Conservation (phyloP, 352 stramenopile genomes). For the Peronosclerospora sorghi region DNA sequence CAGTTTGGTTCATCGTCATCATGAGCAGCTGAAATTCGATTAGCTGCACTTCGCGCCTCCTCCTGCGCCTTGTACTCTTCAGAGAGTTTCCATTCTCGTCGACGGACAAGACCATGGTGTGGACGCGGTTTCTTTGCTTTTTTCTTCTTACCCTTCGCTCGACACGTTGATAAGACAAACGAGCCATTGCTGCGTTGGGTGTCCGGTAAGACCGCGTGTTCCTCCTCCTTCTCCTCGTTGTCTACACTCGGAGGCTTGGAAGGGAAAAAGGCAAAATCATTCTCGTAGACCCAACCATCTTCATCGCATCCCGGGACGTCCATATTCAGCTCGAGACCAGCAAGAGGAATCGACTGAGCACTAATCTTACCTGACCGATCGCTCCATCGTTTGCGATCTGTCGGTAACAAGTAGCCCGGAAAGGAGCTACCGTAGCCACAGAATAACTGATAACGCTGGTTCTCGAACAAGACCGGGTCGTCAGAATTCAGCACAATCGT, state of each 20-base stretch:
- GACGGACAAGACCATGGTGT: slow-evolving; percentile 59
- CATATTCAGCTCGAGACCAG: slow-evolving; percentile 55
- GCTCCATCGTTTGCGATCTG: slow-evolving; percentile 75
- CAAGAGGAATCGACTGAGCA: slow-evolving; percentile 57
- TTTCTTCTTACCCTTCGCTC: slow-evolving; percentile 30
- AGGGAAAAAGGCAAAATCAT: slow-evolving; percentile 75
- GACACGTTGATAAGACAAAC: slow-evolving; percentile 19
- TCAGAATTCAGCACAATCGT: slow-evolving; percentile 54
- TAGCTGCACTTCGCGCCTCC: slow-evolving; percentile 16
- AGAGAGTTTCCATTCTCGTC: slow-evolving; percentile 59
- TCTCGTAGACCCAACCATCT: slow-evolving; percentile 79
- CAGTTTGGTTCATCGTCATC: slow-evolving; percentile 17
- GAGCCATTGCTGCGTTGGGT: slow-evolving; percentile 11
- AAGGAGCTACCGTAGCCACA: slow-evolving; percentile 75
- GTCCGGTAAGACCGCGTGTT: slow-evolving; percentile 3
- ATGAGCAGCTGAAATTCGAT: slow-evolving; percentile 28
- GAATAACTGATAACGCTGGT: slow-evolving; percentile 80
- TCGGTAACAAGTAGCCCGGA: slow-evolving; percentile 67
- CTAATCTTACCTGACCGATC: slow-evolving; percentile 67
- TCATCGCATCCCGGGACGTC: slow-evolving; percentile 48
- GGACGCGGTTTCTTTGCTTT: slow-evolving; percentile 33
- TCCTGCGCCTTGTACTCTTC: slow-evolving; percentile 42
- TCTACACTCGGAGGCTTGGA: slow-evolving; percentile 26
- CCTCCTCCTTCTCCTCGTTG: slow-evolving; percentile 19
- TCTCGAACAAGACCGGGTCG: slow-evolving; percentile 79